Conservation (phyloP, 805 yeast species). For the Cephaloascus fragrans region DNA sequence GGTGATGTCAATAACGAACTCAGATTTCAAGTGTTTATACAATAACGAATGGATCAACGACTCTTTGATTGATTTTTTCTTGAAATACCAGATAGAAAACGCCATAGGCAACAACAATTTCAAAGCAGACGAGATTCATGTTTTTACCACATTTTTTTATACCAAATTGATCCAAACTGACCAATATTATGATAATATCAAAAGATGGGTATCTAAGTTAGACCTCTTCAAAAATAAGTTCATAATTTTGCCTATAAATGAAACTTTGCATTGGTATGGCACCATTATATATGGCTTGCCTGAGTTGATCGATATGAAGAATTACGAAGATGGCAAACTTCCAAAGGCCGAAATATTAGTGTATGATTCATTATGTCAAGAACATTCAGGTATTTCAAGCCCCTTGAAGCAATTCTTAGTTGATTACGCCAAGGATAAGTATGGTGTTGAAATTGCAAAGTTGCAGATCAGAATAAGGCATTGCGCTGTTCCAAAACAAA, state of each 20-base stretch:
- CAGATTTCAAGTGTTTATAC: slow-evolving; percentile 72
- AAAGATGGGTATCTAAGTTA: slow-evolving; percentile 69
- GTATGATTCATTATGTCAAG: slow-evolving; percentile 68
- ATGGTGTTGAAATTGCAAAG: slow-evolving; percentile 33
- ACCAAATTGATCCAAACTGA: slow-evolving; percentile 39
- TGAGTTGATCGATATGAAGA: slow-evolving; percentile 9
- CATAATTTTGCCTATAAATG: slow-evolving; percentile 75
- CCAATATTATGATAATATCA: slow-evolving; percentile 50
- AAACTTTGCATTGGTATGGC: slow-evolving; percentile 80
- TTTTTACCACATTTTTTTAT: slow-evolving; percentile 81
- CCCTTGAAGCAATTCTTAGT: slow-evolving; percentile 53
- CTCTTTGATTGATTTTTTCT: slow-evolving; percentile 74
- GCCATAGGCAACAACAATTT: slow-evolving; percentile 10
- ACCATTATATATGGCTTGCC: slow-evolving; percentile 56
- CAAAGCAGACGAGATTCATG: slow-evolving; percentile 30
- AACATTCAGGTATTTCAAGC: slow-evolving; percentile 37
- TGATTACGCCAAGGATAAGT: slow-evolving; percentile 61
- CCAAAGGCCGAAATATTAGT: slow-evolving; percentile 37
- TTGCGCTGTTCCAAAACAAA: slow-evolving; percentile 70
- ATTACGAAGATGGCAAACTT: slow-evolving; percentile 4
- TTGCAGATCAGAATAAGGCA: slow-evolving; percentile 35
- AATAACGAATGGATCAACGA: slow-evolving; percentile 88
- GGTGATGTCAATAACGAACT: slow-evolving; percentile 45
- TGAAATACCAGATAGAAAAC: slow-evolving; percentile 43
- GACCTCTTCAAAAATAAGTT: slow-evolving; percentile 50